Evolutionary conservation across 2,329 filamentous ascomycete species (phyloP).

Genomic region (Aphanoascus verrucosus): DNA sequence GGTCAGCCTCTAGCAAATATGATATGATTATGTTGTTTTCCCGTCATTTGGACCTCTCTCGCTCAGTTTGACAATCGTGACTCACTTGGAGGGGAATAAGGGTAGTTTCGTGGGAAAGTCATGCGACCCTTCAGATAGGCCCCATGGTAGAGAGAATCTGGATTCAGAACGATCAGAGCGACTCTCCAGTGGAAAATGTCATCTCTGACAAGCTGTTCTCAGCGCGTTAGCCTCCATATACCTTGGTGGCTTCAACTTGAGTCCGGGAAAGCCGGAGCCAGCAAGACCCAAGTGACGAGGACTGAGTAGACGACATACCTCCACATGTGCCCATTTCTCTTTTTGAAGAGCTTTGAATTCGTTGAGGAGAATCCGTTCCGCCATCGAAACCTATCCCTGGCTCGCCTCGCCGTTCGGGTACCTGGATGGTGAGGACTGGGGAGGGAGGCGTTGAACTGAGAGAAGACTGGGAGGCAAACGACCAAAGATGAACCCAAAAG

Average conservation of each 20-base stretch:
- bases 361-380: constrained; percentile 76
- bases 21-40: neutral
- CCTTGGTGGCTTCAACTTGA: neutral
- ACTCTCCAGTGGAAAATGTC: constrained; percentile 82
- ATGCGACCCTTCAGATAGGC: constrained; percentile 88
- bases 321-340: constrained; percentile 89
- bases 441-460: neutral
- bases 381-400: constrained; percentile 29
- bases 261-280: neutral
- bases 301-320: constrained; percentile 53
- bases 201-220: constrained; percentile 56
- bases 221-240: neutral
- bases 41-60: neutral
- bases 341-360: constrained; percentile 73
- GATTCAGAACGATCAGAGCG: constrained; percentile 83
- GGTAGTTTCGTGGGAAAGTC: constrained; percentile 80
- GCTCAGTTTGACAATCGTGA: neutral
- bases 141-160: constrained; percentile 82
- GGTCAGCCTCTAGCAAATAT: neutral
- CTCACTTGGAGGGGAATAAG: constrained; percentile 65
- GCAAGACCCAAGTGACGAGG: neutral
- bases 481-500: neutral
- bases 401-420: neutral
- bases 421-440: neutral
- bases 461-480: neutral